Evolutionary conservation across 129 eudicot genomes (phyloP).

Genomic region (Mikania micrantha): DNA sequence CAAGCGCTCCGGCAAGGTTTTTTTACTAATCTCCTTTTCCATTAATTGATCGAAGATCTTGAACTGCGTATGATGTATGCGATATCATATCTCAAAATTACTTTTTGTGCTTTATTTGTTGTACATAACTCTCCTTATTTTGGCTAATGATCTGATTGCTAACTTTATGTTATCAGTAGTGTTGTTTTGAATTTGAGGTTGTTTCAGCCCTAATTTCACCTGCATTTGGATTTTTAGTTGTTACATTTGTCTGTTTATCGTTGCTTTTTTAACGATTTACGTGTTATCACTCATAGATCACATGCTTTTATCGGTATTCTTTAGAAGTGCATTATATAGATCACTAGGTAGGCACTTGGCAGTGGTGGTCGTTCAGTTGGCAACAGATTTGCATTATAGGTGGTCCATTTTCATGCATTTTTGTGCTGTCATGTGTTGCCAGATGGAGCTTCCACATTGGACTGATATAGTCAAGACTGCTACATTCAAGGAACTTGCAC

Average conservation of each 20-base stretch:
- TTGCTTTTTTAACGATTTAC: neutral
- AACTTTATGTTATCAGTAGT: neutral
- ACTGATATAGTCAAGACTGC: constrained; percentile 60
- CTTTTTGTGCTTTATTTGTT: neutral
- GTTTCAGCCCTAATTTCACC: neutral
- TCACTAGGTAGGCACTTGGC: neutral
- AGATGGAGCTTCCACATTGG: constrained; percentile 70
- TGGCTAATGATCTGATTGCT: neutral
- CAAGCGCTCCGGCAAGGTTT: constrained; percentile 26
- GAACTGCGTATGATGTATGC: neutral
- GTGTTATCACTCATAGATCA: neutral
- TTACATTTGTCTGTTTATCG: neutral
- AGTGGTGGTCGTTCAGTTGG: neutral
- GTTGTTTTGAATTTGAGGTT: neutral
- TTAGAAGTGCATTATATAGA: neutral
- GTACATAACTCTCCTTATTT: neutral
- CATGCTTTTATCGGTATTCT: neutral
- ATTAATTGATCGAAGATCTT: neutral
- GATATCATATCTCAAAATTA: neutral
- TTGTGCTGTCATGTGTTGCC: neutral
- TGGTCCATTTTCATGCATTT: neutral
- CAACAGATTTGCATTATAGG: neutral
- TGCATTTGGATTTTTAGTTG: neutral
- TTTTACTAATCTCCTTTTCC: neutral
- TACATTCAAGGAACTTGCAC: constrained; percentile 70